These are phyloP conservation scores for Cyberlindnera meyerae DNA, from an alignment of 805 yeast genomes.

Conservation along the genomic window DNA sequence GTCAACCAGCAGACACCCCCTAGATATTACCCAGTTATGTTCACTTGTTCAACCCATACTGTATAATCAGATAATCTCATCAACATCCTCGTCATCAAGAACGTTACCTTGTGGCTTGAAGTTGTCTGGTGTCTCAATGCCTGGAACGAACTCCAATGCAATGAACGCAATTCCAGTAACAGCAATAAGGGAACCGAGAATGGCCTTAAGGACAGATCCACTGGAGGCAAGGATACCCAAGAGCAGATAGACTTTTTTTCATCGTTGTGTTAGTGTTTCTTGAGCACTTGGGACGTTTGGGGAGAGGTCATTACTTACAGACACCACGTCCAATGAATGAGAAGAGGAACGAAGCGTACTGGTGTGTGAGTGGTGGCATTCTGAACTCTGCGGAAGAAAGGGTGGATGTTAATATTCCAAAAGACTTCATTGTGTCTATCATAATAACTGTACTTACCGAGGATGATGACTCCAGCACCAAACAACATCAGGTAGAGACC, in stretches of 20 bases:
- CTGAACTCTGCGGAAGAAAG: slow-evolving; percentile 28
- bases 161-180: slow-evolving; percentile 55
- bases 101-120: slow-evolving; percentile 56
- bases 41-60: no score
- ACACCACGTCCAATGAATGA: slow-evolving; percentile 73
- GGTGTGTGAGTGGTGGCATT: slow-evolving; percentile 53
- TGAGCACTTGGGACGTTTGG: neutral
- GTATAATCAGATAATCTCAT: slow-evolving; percentile 28
- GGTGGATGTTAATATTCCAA: neutral
- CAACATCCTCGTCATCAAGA: slow-evolving; percentile 32
- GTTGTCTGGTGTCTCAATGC: slow-evolving; percentile 75
- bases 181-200: slow-evolving; percentile 56
- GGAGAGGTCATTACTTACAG: slow-evolving; percentile 34
- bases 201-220: slow-evolving; percentile 50
- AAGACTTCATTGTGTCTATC: no score
- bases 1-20: no score
- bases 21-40: no score
- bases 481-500: slow-evolving; percentile 54
- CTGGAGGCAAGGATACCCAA: slow-evolving; percentile 45
- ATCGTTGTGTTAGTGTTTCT: neutral
- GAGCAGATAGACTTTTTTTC: slow-evolving; percentile 40
- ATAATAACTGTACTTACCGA: slow-evolving; percentile 42
- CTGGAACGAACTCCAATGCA: slow-evolving; percentile 65
- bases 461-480: slow-evolving; percentile 48
- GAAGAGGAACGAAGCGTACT: slow-evolving; percentile 56